These are phyloP conservation scores for Polytrichum formosum DNA, from an alignment of 225 moss, liverwort and hornwort species.

Conservation along the genomic window DNA sequence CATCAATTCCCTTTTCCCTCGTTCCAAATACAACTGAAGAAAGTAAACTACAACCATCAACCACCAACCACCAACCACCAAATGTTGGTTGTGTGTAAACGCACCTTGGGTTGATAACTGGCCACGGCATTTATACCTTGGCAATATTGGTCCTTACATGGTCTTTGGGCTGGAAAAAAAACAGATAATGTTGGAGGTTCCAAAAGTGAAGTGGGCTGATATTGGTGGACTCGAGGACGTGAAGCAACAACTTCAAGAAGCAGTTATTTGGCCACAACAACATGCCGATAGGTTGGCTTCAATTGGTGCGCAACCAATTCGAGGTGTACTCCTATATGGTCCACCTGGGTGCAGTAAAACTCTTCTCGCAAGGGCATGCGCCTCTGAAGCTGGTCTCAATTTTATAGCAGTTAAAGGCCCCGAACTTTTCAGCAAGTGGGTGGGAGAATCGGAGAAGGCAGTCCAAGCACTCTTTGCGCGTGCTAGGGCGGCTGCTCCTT, in stretches of 20 bases:
- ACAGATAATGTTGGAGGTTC: slow-evolving; percentile 97
- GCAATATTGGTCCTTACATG: neutral
- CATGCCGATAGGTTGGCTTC: slow-evolving; percentile 63
- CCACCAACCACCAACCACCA: too few relatives aligned
- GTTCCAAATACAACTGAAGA: too few relatives aligned
- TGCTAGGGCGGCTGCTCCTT: slow-evolving; percentile 83
- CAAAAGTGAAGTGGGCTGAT: slow-evolving; percentile 86
- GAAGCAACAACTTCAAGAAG: slow-evolving; percentile 87
- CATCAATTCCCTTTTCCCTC: too few relatives aligned
- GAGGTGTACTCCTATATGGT: slow-evolving; percentile 85
- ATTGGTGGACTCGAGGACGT: slow-evolving; percentile 91
- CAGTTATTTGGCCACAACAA: slow-evolving; percentile 94
- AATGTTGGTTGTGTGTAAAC: too few relatives aligned
- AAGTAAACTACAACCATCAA: too few relatives aligned
- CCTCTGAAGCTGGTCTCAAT: slow-evolving; percentile 87
- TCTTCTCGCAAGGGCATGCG: slow-evolving; percentile 92
- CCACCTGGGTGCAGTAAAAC: slow-evolving; percentile 99
- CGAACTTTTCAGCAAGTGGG: slow-evolving; percentile 98
- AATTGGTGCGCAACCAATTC: slow-evolving; percentile 76
- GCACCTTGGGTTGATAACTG: too few relatives aligned
- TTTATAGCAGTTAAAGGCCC: slow-evolving; percentile 94
- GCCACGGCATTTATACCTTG: too few relatives aligned
- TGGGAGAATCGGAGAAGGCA: slow-evolving; percentile 96
- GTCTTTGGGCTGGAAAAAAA: neutral
- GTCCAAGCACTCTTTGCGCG: slow-evolving; percentile 69